These are phyloP conservation scores for Paracamarosporium sp. DNA, from an alignment of 2,329 filamentous ascomycete genomes.

Conservation along the genomic window DNA sequence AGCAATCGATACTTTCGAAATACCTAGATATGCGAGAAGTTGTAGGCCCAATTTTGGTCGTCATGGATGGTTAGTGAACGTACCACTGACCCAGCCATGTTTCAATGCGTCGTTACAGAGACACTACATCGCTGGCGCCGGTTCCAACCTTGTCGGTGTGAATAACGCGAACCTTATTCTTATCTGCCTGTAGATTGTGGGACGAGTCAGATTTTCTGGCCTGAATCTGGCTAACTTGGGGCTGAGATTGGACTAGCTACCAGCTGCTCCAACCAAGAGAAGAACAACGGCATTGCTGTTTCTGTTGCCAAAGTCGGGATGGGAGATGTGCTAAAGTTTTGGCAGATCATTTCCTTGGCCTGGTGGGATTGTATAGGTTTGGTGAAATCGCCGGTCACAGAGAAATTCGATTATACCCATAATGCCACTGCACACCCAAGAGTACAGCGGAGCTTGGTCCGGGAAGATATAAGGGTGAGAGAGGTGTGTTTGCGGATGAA, in stretches of 20 bases:
- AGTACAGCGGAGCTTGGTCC: no score
- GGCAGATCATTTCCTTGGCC: constrained; percentile 23
- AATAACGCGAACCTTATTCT: constrained; percentile 34
- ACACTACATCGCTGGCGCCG: constrained; percentile 33
- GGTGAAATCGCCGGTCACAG: constrained; percentile 37
- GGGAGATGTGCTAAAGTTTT: constrained; percentile 32
- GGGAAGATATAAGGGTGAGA: no score
- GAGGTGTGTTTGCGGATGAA: no score
- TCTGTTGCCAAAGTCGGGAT: constrained; percentile 37
- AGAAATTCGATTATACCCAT: constrained; percentile 30
- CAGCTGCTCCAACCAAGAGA: constrained; percentile 37
- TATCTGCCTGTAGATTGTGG: constrained; percentile 19
- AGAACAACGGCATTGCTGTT: constrained; percentile 36
- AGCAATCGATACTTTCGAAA: constrained; percentile 38
- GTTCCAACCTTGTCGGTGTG: constrained; percentile 39
- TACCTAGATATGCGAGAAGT: constrained; percentile 34
- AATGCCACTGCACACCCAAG: no score
- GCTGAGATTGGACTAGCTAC: no score
- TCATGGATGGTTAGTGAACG: background rate
- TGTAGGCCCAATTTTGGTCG: constrained; percentile 36
- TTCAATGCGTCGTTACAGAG: constrained; percentile 29
- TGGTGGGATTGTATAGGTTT: constrained; percentile 28
- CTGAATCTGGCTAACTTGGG: background rate
- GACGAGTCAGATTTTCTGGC: background rate
- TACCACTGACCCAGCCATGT: constrained; percentile 33